These are phyloP conservation scores for Mycena rosella DNA, from an alignment of 768 basidiomycete species.

Conservation along the genomic window DNA sequence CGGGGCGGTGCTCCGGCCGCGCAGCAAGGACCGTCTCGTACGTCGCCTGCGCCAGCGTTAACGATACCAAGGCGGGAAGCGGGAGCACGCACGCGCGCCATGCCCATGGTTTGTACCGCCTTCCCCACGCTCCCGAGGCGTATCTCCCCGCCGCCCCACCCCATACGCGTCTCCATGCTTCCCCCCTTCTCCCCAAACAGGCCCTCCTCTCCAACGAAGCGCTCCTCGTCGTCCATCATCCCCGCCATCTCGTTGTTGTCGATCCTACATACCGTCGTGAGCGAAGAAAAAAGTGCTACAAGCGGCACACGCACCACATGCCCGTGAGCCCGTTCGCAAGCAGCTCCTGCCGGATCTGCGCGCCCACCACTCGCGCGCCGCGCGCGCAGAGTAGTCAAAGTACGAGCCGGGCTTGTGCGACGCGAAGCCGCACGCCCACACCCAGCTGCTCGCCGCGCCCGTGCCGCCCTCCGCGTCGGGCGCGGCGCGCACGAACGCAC, in stretches of 20 bases:
- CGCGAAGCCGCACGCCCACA: slow-evolving; percentile 35
- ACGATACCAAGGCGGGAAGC: background rate
- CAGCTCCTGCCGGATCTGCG: slow-evolving; percentile 31
- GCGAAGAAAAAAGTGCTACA: background rate
- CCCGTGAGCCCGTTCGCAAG: slow-evolving; percentile 35
- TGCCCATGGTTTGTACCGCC: slow-evolving; percentile 38
- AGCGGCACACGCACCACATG: slow-evolving; percentile 23
- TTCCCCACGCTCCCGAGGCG: slow-evolving; percentile 37
- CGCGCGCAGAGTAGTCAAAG: slow-evolving; percentile 34
- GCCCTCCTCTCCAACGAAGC: slow-evolving; percentile 34
- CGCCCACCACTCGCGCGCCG: slow-evolving; percentile 31
- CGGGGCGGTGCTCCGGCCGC: slow-evolving; percentile 34
- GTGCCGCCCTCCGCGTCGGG: slow-evolving; percentile 27
- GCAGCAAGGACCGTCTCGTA: slow-evolving; percentile 34
- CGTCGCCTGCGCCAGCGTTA: slow-evolving; percentile 26
- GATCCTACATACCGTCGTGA: slow-evolving; percentile 12
- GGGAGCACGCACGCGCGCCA: slow-evolving; percentile 31
- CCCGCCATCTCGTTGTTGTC: slow-evolving; percentile 37
- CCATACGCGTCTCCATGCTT: slow-evolving; percentile 36
- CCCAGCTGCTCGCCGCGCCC: slow-evolving; percentile 30
- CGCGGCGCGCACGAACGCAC: slow-evolving; percentile 31
- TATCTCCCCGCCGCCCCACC: slow-evolving; percentile 35
- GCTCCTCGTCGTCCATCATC: slow-evolving; percentile 35
- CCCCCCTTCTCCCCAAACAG: slow-evolving; percentile 24
- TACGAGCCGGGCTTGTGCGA: slow-evolving; percentile 36